Conservation (phyloP, 345 rosid species). For the Eucalyptus urophylla region DNA sequence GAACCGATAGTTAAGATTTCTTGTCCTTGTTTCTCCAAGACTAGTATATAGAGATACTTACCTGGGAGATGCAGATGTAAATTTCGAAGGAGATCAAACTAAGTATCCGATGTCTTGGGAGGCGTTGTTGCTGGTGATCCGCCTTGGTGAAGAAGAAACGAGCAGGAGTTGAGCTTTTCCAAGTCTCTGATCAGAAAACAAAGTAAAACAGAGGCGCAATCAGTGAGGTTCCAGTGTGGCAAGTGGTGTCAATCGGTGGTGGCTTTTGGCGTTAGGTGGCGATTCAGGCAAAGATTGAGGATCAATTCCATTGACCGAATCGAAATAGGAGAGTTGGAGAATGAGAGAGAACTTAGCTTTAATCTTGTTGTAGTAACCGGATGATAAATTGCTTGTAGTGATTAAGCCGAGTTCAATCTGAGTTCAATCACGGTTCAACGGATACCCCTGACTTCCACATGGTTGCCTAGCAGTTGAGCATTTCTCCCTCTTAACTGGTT, state of each 20-base stretch:
- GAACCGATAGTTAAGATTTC: background rate
- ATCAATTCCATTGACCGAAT: background rate
- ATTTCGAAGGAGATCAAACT: background rate
- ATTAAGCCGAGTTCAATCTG: no score
- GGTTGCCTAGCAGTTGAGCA: background rate
- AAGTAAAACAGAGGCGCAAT: background rate
- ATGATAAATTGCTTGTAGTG: no score
- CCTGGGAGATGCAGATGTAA: no score
- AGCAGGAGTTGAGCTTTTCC: background rate
- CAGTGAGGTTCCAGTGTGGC: background rate
- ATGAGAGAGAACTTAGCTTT: background rate
- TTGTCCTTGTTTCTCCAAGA: no score
- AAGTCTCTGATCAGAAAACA: background rate
- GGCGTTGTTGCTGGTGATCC: background rate
- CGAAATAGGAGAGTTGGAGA: background rate
- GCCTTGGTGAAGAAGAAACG: background rate
- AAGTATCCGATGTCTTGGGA: background rate
- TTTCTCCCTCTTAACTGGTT: background rate
- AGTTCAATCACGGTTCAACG: no score
- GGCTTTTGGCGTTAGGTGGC: background rate
- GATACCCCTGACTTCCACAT: background rate
- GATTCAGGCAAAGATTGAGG: background rate
- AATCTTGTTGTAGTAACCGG: background rate
- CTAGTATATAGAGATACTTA: no score
- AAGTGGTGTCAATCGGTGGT: background rate